Evolutionary conservation across 2,329 filamentous ascomycete genomes (phyloP), one percentile per base, ranked within the genome.

Genomic region (Neonectria hederae): DNA sequence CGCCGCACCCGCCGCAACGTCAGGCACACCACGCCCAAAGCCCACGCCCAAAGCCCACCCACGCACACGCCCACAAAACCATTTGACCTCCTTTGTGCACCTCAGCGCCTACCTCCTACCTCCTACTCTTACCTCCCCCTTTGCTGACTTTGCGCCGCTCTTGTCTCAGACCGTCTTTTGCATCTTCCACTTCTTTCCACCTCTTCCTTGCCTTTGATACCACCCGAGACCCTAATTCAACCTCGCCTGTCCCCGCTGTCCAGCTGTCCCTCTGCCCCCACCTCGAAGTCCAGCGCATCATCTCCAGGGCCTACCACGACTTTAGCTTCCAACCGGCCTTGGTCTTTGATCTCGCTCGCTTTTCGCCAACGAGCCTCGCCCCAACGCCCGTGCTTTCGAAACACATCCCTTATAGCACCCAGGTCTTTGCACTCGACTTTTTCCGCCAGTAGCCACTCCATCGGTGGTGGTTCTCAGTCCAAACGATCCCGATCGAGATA

Each of bases 1-100:
- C 63, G 67, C 66, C 70, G 58, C 63, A 67, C 67, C 65, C 68
- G 65, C 57, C 63, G 64, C 54, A 62, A 55, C 54, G 49, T 58
- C 60, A 58, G 43, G 49, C 59, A 59, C 49, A 63, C 60, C 60
- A 28, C 42, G 32, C 40, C 32, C 54, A 46, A 51, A n/a, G 40
- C 43, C 26, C 57, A 28, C 49, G 26, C 58, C 43, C 57, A 54
- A 43, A n/a, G 35, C 40, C 17, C 48, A 17, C 59, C 32, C 54
- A 24, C 59, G 13, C 59, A 4, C 45, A 46, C 46, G 55, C 53
- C 43, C 35, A 49, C 32, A 63, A 63, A 63, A 54, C 40, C 56
- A 54, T 58, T 35, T 24, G 43, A n/a, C 43, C 40, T 46, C 43
- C 52, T 58, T 40, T 54, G 38, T 57, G 26, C 59, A 38, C 40